phyloP scores from a whole-genome alignment of 2,329 filamentous ascomycete species.

The Thelonectria rubi region DNA sequence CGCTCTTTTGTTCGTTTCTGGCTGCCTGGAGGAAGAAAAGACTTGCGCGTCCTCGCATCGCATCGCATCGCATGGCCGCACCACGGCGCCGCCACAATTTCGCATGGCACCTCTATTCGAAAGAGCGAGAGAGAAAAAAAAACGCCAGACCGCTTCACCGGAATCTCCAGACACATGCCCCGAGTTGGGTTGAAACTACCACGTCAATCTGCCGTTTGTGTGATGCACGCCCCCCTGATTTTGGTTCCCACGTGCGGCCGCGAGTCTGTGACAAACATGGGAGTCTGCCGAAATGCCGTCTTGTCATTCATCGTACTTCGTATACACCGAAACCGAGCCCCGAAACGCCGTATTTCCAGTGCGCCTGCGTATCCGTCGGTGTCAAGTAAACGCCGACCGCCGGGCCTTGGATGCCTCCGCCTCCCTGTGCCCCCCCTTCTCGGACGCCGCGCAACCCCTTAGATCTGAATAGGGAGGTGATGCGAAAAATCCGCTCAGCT shows the following conservation, averaged over 20 bases:
- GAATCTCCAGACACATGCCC: conserved; percentile 11
- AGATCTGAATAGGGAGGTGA: not conserved
- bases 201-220: not conserved
- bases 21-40: not conserved
- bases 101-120: not conserved
- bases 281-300: conserved; percentile 9
- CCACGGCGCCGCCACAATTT: conserved; percentile 3
- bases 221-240: conserved; percentile 3
- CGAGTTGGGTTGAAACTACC: not conserved
- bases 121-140: not conserved
- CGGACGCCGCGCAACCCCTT: not conserved
- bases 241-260: conserved; percentile 4
- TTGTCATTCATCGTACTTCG: conserved; percentile 14
- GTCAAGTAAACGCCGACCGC: conserved; percentile 26
- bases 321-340: conserved; percentile 6
- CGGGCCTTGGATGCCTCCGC: conserved; percentile 5
- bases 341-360: conserved; percentile 29
- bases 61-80: not conserved
- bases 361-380: conserved; percentile 6
- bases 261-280: not conserved
- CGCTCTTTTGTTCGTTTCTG: not conserved
- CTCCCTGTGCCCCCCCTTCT: conserved; percentile 5
- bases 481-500: conserved; percentile 38
- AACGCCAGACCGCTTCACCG: conserved; percentile 3
- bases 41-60: conserved; percentile 21